Evolutionary conservation across 2,329 filamentous ascomycete species (phyloP), one percentile per base, ranked within the genome.

Genomic region (Rhynchosporium graminicola): DNA sequence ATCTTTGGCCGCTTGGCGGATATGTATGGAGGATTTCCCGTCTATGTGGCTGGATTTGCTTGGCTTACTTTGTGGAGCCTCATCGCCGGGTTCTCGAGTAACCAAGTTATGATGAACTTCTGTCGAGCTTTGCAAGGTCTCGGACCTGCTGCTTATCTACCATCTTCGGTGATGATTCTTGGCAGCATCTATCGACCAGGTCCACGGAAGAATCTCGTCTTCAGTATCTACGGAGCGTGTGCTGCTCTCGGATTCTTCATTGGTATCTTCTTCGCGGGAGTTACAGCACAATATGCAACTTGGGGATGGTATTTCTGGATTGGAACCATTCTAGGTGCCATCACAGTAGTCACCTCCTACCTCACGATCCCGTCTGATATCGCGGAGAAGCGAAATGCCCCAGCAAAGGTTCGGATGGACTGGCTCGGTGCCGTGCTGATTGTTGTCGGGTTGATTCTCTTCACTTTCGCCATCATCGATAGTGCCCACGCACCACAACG

Each of bases 381-480:
- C 4, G 64, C 72, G 1, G 75, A 77, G 52, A 76, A 77, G 55
- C 66, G 69, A 2, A 65, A 68, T n/a, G 54, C 67, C 13, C 26
- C 56, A 4, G 54, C 68, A 52, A 75, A 75, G 0, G 75, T 83
- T 28, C 77, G 78, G 38, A 92, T 92, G 88, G 90, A 93, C 72
- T 92, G 86, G 83, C 77, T 80, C 61, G 89, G 89, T 0, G 76
- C 83, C 1, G 71, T 74, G 2, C 82, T 87, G 13, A 87, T 88
- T 15, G 80, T 90, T 0, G 80, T 82, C 0, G 90, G 87, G 0
- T 74, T 92, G 12, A 80, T 89, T 1, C 79, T 95, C 31, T 79
- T 91, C 66, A 87, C 92, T 0, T 94, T 87, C 69, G 88, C 90
- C 0, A 83, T 95, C 57, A 92, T 90, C 0, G 87, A 91, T 54